Conservation (phyloP, 1,284 basidiomycete genomes). For the Ustilago shanxiensis region DNA sequence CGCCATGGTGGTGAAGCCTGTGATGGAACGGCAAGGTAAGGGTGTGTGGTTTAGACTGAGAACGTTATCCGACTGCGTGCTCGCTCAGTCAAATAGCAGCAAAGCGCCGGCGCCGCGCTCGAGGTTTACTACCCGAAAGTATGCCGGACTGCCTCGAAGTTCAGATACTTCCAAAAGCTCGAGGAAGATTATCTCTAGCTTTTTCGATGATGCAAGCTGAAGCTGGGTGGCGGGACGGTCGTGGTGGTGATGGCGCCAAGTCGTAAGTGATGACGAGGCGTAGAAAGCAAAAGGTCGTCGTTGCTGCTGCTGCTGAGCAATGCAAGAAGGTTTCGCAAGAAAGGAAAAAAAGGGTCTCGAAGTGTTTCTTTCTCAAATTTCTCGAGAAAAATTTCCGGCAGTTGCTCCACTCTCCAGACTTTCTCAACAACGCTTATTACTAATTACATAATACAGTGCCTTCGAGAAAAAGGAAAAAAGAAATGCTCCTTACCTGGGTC, state of each 20-base stretch:
- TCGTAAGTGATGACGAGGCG: background rate
- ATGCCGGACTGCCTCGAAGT: background rate
- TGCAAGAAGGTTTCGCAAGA: background rate
- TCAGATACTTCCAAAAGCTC: background rate
- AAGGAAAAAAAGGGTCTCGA: conserved; percentile 14
- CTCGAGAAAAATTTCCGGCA: conserved; percentile 34
- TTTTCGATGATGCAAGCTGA: background rate
- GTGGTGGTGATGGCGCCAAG: background rate
- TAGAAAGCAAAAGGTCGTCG: too few species aligned
- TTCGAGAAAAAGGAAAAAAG: conserved; percentile 7
- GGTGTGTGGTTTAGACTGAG: background rate
- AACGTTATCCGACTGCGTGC: background rate
- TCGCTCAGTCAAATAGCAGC: conserved; percentile 13
- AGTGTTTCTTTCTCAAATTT: conserved; percentile 12
- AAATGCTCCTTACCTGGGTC: conserved; percentile 52
- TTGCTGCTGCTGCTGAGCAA: background rate
- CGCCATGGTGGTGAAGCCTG: conserved; percentile 35
- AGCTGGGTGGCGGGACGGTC: background rate
- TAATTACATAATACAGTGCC: conserved; percentile 12
- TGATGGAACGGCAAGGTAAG: background rate
- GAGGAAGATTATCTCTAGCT: too few species aligned
- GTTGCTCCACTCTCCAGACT: conserved; percentile 19
- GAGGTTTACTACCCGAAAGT: background rate
- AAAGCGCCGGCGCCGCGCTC: conserved; percentile 19
- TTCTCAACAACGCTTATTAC: background rate